A percentile compares a stretch with the other conserved stretches of the same genome.
phyloP scores from a whole-genome alignment of 2,329 filamentous ascomycete species.

The Atkinsonella hypoxylon region DNA sequence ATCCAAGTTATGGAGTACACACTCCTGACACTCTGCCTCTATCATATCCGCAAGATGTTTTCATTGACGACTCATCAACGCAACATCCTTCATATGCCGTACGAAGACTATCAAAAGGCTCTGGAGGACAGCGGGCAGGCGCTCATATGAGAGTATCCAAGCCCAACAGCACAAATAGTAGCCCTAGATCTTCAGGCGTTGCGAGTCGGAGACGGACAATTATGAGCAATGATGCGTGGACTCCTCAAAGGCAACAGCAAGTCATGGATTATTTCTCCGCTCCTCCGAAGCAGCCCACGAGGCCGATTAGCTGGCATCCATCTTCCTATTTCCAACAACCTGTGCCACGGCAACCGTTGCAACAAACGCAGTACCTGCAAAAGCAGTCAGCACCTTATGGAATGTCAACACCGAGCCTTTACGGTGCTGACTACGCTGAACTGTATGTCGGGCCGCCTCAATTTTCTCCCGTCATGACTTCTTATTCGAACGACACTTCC shows the following conservation, averaged over 20 bases:
- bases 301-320: conserved; percentile 59
- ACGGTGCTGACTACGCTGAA: conserved; percentile 28
- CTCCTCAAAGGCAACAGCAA: conserved; percentile 34
- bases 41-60: conserved; percentile 23
- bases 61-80: conserved; percentile 39
- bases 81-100: conserved; percentile 35
- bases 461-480: conserved; percentile 38
- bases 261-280: conserved; percentile 24
- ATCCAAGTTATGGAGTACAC: conserved; percentile 15
- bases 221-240: conserved; percentile 34
- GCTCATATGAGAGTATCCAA: conserved; percentile 50
- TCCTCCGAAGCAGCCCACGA: conserved; percentile 9
- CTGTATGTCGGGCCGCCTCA: conserved; percentile 28
- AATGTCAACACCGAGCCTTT: conserved; percentile 23
- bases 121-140: conserved; percentile 34
- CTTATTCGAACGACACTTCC: conserved; percentile 47
- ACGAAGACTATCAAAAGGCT: conserved; percentile 36
- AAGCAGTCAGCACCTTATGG: conserved; percentile 27
- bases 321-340: conserved; percentile 34
- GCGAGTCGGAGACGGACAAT: conserved; percentile 43
- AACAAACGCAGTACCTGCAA: conserved; percentile 17
- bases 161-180: conserved; percentile 56
- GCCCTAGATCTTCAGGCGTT: conserved; percentile 43
- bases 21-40: conserved; percentile 15
- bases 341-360: neutral